Evolutionary conservation across 345 rosid genomes (phyloP), one percentile per base, ranked within the genome.

Genomic region (Tarenaya hassleriana): DNA sequence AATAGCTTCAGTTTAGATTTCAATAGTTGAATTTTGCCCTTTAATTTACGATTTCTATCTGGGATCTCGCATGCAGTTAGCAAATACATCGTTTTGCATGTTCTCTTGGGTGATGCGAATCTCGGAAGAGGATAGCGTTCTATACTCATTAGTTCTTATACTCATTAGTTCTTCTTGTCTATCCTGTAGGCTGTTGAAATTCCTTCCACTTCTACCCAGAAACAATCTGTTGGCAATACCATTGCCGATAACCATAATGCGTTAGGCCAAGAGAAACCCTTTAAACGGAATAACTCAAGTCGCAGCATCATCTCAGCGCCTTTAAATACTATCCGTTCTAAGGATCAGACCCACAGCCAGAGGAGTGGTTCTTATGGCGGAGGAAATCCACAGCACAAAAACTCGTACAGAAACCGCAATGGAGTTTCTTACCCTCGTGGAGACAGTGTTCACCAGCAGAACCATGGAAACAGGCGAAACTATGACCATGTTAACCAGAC

Each of bases 381-480:
- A 46, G 87, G 79, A 51, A 74, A 74, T 41, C 65, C 69, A 7
- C 81, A 75, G 52, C 76, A 52, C 6, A 86, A 80, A 40, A 70
- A 62, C 67, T 64, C 88, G 5, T 69, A 70, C 21, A 78, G 81
- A 73, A 73, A 47, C 48, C 94, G 82, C 17, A 78, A 77, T 68
- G 47, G 7, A 40, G 43, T 7, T 62, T 51, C 62, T 13, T 58
- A 65, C 35, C 58, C 59, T 37, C 66, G 66, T 16, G 59, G 15
- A 8, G 66, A 60, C 9, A 74, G 75, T 45, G n/a, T 10, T 59
- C 51, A 45, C 48, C 40, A 35, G 11, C 40, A 35, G 1, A 35
- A 35, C 40, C 33, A 54, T 19, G 50, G 50, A 48, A 41, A 63
- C 69, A 56, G 52, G 69, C 69, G 47, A 24, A 32, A 20, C 19